phyloP scores from a whole-genome alignment of 163 green algal genomes.

The Scenedesmus sp. region DNA sequence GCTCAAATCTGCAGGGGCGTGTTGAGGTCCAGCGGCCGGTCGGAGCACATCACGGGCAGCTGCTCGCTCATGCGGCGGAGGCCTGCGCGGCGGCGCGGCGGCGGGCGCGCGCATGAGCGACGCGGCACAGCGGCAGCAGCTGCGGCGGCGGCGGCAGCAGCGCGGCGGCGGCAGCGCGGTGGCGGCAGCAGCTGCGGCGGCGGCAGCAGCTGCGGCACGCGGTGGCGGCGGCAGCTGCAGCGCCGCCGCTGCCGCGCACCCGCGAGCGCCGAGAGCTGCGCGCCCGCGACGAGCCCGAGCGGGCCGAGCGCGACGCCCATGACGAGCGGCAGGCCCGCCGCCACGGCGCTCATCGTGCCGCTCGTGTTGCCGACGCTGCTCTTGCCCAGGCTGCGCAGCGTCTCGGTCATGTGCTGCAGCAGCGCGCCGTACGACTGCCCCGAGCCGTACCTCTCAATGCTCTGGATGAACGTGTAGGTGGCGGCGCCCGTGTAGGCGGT shows the following conservation, averaged over 20 bases:
- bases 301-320: constrained; percentile 4
- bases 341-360: neutral
- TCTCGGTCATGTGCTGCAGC: constrained; percentile 38
- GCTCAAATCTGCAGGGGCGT: neutral
- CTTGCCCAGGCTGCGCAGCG: constrained; percentile 23
- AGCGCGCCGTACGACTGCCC: constrained; percentile 41
- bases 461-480: constrained; percentile 59
- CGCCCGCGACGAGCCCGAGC: constrained; percentile 18
- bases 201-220: neutral
- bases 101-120: no score
- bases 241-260: neutral
- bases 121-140: no score
- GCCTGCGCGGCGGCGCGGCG: no score
- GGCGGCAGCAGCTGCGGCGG: neutral
- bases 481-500: constrained; percentile 52
- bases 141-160: neutral
- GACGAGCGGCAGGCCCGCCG: neutral
- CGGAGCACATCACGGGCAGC: constrained; percentile 19
- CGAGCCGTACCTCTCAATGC: constrained; percentile 45
- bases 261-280: neutral
- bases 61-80: constrained; percentile 1
- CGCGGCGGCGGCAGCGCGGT: neutral
- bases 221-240: neutral
- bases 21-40: constrained; percentile 33
- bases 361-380: neutral